Evolutionary conservation across 2,329 filamentous ascomycete species (phyloP), one percentile per base, ranked within the genome.

Genomic region (Akanthomyces uredinophilus): DNA sequence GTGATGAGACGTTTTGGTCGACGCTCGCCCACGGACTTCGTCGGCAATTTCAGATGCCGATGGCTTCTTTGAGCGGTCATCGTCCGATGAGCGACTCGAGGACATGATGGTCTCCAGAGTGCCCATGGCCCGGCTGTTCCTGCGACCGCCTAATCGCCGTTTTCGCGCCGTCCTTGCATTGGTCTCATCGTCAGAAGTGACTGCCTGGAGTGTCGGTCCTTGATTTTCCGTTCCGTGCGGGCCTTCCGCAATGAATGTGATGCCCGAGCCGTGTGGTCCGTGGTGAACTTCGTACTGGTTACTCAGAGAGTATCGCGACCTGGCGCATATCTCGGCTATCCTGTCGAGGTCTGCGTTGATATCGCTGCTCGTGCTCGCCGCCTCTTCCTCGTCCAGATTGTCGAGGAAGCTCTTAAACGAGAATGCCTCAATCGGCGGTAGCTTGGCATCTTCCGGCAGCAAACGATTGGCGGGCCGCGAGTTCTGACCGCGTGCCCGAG

Each of bases 281-380:
- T 87, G 83, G 66, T 88, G 86, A 7, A 87, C 83, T 68, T 87
- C 86, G 67, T 88, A 87, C 69, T 88, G 85, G 70, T 87, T 87
- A 71, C 85, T 87, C 57, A 88, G 70, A 46, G 85, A 87, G 70
- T 87, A 88, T 49, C 83, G 80, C 14, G 85, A 87, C 39, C 83
- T 79, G 43, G 86, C 86, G 72, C 85, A 88, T 37, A 88, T 88
- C 70, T 88, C 85, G 13, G 86, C 86, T 67, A 88, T 88, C 46
- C 84, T 81, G 64, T 88, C 85, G 55, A 88, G 74, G 67, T 87
- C 84, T 14, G 84, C 77, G 57, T 78, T 78, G 63, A 87, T 83
- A 63, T 82, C 78, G 54, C 73, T 74, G 6, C 73, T 73, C 5
- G 68, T 69, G 56, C 75, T 75, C 22, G 59, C 37, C 13, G 8